These are phyloP conservation scores for Talaromyces sp. DNA, from an alignment of 2,329 filamentous ascomycete genomes.

Conservation along the genomic window DNA sequence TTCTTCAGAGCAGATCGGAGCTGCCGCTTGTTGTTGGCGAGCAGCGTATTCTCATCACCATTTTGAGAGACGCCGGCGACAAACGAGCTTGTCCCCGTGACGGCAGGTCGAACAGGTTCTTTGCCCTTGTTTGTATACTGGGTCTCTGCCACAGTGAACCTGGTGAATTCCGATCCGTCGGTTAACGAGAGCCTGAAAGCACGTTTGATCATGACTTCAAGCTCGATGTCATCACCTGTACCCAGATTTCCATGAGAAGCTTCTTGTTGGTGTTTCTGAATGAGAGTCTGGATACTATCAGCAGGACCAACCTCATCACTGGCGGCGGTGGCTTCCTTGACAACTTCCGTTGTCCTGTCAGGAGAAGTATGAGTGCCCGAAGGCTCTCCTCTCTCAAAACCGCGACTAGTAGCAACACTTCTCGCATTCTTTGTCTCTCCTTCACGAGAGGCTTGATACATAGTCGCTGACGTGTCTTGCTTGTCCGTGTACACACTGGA, in stretches of 20 bases:
- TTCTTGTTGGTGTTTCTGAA: not conserved
- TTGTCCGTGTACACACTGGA: not conserved
- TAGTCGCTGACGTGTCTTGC: not conserved
- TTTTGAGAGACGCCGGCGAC: not conserved
- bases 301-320: not conserved
- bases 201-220: conserved; percentile 3
- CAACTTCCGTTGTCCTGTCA: not conserved
- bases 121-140: not conserved
- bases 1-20: not conserved
- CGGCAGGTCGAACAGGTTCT: not conserved
- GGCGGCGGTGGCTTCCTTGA: not conserved
- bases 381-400: not conserved
- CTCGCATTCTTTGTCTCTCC: not conserved
- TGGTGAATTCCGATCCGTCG: not conserved
- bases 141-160: not conserved
- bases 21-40: not conserved
- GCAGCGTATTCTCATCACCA: not conserved
- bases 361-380: not conserved
- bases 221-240: not conserved
- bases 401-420: not conserved
- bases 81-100: not conserved
- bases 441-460: not conserved
- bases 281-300: not conserved
- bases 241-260: not conserved
- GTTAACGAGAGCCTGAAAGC: not conserved